These are phyloP conservation scores for Cercospora sojina DNA, from an alignment of 2,329 filamentous ascomycete genomes.

Conservation along the genomic window DNA sequence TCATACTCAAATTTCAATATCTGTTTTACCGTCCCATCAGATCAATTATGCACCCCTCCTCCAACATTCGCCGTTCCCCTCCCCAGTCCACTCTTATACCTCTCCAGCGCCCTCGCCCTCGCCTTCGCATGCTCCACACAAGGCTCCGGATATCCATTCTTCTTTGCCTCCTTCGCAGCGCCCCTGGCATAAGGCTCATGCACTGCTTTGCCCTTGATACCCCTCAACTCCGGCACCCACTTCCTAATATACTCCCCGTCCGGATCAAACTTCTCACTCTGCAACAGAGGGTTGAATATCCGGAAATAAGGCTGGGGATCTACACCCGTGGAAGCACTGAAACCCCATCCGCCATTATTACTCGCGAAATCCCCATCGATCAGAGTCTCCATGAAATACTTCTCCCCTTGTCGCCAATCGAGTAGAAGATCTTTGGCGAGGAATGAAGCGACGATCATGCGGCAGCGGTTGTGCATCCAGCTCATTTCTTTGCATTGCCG, in stretches of 20 bases:
- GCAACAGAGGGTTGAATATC: constrained; percentile 81
- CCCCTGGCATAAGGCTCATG: constrained; percentile 77
- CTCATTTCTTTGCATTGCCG: constrained; percentile 66
- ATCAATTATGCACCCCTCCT: constrained; percentile 37
- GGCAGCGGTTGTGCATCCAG: constrained; percentile 82
- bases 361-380: constrained; percentile 78
- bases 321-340: constrained; percentile 66
- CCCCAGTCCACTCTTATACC: constrained; percentile 67
- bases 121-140: constrained; percentile 73
- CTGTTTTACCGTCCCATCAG: background rate
- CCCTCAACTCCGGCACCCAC: constrained; percentile 75
- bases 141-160: constrained; percentile 68
- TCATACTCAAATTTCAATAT: background rate
- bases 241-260: constrained; percentile 76
- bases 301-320: constrained; percentile 89
- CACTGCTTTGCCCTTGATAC: constrained; percentile 65
- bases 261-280: constrained; percentile 82
- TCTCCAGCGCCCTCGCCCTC: constrained; percentile 64
- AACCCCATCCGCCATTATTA: constrained; percentile 72
- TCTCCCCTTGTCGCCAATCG: constrained; percentile 81
- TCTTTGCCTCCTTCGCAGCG: constrained; percentile 58
- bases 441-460: constrained; percentile 82
- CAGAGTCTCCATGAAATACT: constrained; percentile 77
- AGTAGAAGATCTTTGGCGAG: constrained; percentile 75
- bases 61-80: constrained; percentile 48